These are phyloP conservation scores for Cladophialophora carrionii DNA, from an alignment of 2,329 filamentous ascomycete genomes.

Conservation along the genomic window DNA sequence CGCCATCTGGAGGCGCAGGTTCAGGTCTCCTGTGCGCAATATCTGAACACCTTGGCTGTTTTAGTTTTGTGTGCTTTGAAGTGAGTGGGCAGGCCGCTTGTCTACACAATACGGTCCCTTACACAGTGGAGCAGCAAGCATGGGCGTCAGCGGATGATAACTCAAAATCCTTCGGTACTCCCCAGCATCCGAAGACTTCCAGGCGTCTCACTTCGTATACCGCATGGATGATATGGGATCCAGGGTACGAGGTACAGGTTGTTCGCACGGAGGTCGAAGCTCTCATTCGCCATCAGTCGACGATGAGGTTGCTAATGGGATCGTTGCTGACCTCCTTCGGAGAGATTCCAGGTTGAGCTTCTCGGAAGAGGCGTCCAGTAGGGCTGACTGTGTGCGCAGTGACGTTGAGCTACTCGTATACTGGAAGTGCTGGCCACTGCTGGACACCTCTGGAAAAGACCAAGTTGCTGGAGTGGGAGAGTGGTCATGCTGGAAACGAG, in stretches of 20 bases:
- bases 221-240: not conserved
- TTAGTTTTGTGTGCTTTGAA: not conserved
- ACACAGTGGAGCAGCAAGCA: not conserved
- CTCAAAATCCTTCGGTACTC: constrained; percentile 20
- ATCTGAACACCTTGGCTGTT: not conserved
- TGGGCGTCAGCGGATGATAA: constrained; percentile 22
- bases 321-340: not conserved
- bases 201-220: not conserved
- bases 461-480: too few relatives aligned
- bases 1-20: not conserved
- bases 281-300: constrained; percentile 1
- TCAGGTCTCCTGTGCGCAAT: not conserved
- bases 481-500: not conserved
- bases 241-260: too few relatives aligned
- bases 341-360: not conserved
- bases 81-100: not conserved
- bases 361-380: not conserved
- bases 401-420: not conserved
- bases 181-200: not conserved
- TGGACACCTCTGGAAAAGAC: too few relatives aligned
- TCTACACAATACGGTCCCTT: not conserved
- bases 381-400: not conserved
- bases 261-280: not conserved
- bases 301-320: not conserved
- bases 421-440: not conserved